These are phyloP conservation scores for Aspergillus cavernicola DNA, from an alignment of 495 filamentous ascomycete genomes.

Conservation along the genomic window DNA sequence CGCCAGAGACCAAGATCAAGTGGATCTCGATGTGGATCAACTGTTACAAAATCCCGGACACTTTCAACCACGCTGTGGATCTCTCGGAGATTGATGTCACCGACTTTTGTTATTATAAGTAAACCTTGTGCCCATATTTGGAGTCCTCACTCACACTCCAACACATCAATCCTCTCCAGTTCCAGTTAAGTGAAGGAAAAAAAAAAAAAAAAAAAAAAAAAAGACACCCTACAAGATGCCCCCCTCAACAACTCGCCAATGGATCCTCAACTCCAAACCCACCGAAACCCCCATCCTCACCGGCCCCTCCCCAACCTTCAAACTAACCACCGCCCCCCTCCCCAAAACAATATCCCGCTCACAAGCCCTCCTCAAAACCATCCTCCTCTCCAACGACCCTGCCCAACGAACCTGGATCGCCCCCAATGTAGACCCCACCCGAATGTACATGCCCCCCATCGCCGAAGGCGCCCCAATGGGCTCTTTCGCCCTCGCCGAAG, in stretches of 20 bases:
- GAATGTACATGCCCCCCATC: conserved; percentile 59
- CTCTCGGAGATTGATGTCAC: conserved; percentile 4
- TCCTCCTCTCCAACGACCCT: conserved; percentile 66
- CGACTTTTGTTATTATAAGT: background rate
- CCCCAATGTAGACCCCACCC: conserved; percentile 32
- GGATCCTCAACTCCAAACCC: conserved; percentile 35
- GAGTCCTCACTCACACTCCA: too few relatives aligned
- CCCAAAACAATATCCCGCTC: conserved; percentile 45
- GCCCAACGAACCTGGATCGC: conserved; percentile 66
- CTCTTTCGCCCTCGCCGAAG: conserved; percentile 44
- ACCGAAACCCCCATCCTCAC: conserved; percentile 11
- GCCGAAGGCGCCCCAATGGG: conserved; percentile 57
- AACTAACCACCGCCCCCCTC: conserved; percentile 38
- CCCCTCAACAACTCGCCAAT: conserved; percentile 29
- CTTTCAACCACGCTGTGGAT: conserved; percentile 1
- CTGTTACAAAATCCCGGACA: background rate
- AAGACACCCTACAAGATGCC: conserved; percentile 9
- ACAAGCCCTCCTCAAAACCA: conserved; percentile 55
- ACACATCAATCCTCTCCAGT: too few relatives aligned
- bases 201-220: too few relatives aligned
- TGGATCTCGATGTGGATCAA: background rate
- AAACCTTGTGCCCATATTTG: too few relatives aligned
- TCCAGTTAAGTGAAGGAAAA: too few relatives aligned
- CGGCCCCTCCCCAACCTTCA: conserved; percentile 41
- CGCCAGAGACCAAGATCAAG: too few relatives aligned